phyloP scores from a whole-genome alignment of 164 flowering plant species.

The Santalum album region DNA sequence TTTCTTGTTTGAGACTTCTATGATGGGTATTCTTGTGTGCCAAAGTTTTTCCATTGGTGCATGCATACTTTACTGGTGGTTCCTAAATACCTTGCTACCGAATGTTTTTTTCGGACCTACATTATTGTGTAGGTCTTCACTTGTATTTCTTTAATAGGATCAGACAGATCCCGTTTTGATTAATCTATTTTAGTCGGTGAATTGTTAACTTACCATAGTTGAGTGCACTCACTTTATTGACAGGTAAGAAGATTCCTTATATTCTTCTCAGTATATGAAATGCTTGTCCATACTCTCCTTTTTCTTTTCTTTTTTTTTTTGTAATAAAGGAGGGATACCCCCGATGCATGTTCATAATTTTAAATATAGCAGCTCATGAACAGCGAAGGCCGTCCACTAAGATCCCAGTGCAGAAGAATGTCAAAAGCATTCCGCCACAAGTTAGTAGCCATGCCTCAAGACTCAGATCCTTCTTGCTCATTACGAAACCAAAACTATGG shows the following conservation, averaged over 20 bases:
- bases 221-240: slow-evolving; percentile 16
- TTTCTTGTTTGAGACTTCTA: too few species aligned
- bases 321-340: slow-evolving; percentile 13
- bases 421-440: too few species aligned
- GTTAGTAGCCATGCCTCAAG: too few species aligned
- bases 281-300: neutral
- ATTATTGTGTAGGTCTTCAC: slow-evolving; percentile 2
- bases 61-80: slow-evolving; percentile 4
- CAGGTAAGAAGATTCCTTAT: slow-evolving; percentile 19
- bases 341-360: neutral
- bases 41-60: neutral
- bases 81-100: neutral
- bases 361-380: too few species aligned
- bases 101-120: neutral
- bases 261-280: slow-evolving; percentile 4
- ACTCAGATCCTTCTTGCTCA: too few species aligned
- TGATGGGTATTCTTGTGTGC: too few species aligned
- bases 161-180: neutral
- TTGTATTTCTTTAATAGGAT: too few species aligned
- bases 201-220: slow-evolving; percentile 6
- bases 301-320: slow-evolving; percentile 11
- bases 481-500: too few species aligned
- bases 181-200: slow-evolving; percentile 2
- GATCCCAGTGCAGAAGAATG: too few species aligned
- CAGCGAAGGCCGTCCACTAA: too few species aligned